Evolutionary conservation across 78 protist species (phyloP), one percentile per base, ranked within the genome.

Genomic region (Isochrysis galbana): DNA sequence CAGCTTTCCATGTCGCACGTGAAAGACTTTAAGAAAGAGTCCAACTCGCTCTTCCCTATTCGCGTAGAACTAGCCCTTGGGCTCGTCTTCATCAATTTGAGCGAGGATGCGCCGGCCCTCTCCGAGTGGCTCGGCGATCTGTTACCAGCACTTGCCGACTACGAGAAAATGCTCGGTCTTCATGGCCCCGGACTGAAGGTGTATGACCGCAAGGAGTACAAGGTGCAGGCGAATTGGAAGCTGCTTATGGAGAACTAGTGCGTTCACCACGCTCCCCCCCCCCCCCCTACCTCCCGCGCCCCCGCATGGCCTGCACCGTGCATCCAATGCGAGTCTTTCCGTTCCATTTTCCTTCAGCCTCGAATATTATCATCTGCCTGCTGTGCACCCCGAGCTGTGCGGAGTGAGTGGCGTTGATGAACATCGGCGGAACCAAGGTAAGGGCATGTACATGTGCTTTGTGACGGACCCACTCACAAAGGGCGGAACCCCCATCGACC

Each of bases 401-500:
- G 26, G 22, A n/a, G 87, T 78, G 19, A 29, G 39, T 32, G 51
- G 51, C 48, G 87, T 78, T 3, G 87, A 42, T 32, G 87, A 42
- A 36, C 87, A 78, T 34, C 21, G 22, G 36, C 87, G 87, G 36
- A 29, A 5, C 32, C 87, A 78, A 38, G 87, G 87, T 32, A 42
- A 34, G 36, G 87, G 87, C 87, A 78, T 78, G 87, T 78, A 78
- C 87, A 78, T 78, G 87, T 10, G 51, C 87, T 78, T 78, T 14
- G 46, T 21, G 19, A 78, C 87, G 21, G 32, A 42, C 11, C 87
- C 87, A 0, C 87, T 78, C 51, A 11, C 42, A 14, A 34, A 1
- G n/a, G 87, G 87, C 29, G 51, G 51, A 32, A 78, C 87, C 26
- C 87, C 87, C n/a, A 1, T 78, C 51, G 87, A 78, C 87, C 87